Percentiles rank a stretch among this genome's conserved stretches.
phyloP scores from a whole-genome alignment of 2,329 filamentous ascomycete genomes.

The Colletotrichum cereale region DNA sequence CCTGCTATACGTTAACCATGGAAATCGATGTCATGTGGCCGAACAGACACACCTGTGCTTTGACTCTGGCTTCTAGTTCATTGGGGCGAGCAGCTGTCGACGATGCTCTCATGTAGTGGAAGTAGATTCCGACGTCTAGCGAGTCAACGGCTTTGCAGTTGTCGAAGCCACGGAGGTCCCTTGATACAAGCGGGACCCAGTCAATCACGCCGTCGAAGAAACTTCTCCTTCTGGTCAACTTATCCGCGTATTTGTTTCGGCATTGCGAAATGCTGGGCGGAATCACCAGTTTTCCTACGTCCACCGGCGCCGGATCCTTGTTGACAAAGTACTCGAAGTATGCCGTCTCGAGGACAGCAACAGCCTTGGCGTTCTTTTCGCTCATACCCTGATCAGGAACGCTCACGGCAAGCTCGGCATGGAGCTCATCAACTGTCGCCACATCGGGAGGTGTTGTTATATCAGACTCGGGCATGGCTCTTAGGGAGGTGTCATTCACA shows the following conservation, averaged over 20 bases:
- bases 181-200: slow-evolving; percentile 23
- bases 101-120: slow-evolving; percentile 36
- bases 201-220: neutral
- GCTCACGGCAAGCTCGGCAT: slow-evolving; percentile 27
- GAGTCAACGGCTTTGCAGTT: slow-evolving; percentile 26
- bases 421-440: slow-evolving; percentile 11
- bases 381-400: slow-evolving; percentile 12
- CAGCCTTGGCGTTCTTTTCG: slow-evolving; percentile 8
- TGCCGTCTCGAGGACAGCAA: slow-evolving; percentile 35
- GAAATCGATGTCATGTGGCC: too few species aligned
- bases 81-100: slow-evolving; percentile 11
- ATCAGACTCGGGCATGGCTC: slow-evolving; percentile 25
- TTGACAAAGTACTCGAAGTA: slow-evolving; percentile 37
- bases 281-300: slow-evolving; percentile 13
- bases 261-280: slow-evolving; percentile 12
- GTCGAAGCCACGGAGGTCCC: slow-evolving; percentile 20
- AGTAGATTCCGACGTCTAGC: slow-evolving; percentile 29
- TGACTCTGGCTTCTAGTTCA: slow-evolving; percentile 25
- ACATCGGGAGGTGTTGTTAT: slow-evolving; percentile 20
- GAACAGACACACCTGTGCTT: slow-evolving; percentile 14
- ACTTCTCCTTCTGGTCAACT: neutral
- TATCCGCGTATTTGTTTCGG: slow-evolving; percentile 7
- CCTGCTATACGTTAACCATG: neutral
- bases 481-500: slow-evolving; percentile 13
- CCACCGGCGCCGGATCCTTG: slow-evolving; percentile 25